Percentiles rank a stretch among this genome's conserved stretches.
phyloP scores from a whole-genome alignment of 2,329 filamentous ascomycete genomes.

The Aspergillus costaricaensis region DNA sequence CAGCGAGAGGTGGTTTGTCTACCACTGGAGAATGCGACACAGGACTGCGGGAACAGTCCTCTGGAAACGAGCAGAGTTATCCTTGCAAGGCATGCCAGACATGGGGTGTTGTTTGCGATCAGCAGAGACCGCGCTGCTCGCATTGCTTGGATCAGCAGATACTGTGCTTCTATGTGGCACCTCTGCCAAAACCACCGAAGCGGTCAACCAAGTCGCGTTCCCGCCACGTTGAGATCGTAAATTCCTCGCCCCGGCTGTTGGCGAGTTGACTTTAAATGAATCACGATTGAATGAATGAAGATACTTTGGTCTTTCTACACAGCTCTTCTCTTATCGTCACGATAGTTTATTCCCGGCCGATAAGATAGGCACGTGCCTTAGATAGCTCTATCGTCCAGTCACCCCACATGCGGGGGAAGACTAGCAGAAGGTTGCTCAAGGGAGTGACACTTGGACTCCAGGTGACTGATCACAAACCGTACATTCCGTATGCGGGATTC shows the following conservation, averaged over 20 bases:
- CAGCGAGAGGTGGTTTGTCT: neutral
- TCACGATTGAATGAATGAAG: conserved; percentile 6
- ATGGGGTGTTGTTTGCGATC: conserved; percentile 31
- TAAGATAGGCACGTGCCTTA: neutral
- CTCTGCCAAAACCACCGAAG: conserved; percentile 22
- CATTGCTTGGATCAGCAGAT: conserved; percentile 37
- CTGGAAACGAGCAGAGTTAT: neutral
- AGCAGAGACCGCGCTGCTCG: conserved; percentile 31
- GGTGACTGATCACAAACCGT: neutral
- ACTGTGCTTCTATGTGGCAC: conserved; percentile 37
- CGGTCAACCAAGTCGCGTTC: conserved; percentile 16
- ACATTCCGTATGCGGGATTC: neutral
- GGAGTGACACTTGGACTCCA: neutral
- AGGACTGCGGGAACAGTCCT: neutral
- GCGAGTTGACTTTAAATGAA: neutral
- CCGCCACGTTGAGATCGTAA: neutral
- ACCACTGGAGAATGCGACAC: neutral
- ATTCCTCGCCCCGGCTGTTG: neutral
- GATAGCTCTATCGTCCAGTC: neutral
- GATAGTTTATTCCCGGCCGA: neutral
- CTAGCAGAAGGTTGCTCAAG: neutral
- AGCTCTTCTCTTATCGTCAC: neutral
- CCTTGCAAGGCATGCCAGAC: conserved; percentile 35
- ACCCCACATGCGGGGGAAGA: neutral
- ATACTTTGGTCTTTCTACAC: neutral